These are phyloP conservation scores for Aspergillus costaricaensis DNA, from an alignment of 2,329 filamentous ascomycete genomes.

Conservation along the genomic window DNA sequence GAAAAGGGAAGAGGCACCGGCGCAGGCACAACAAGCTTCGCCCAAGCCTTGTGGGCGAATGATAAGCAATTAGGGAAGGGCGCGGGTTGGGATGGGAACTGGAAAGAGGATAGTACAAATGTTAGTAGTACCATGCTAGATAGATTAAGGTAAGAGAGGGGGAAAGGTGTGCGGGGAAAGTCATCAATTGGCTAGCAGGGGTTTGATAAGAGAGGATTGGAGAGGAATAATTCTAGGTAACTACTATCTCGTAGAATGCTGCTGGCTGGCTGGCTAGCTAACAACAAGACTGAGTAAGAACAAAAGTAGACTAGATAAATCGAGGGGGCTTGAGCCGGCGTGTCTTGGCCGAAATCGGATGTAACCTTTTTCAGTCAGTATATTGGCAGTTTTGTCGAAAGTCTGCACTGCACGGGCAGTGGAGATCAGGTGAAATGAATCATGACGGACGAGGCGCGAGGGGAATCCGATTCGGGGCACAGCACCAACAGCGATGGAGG, in stretches of 20 bases:
- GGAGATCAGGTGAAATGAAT: background rate
- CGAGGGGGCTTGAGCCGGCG: background rate
- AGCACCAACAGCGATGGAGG: background rate
- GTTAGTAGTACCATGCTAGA: background rate
- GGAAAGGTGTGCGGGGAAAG: background rate
- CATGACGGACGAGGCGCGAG: background rate
- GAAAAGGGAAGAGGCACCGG: background rate
- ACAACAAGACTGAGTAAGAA: too few relatives aligned
- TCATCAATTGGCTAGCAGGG: background rate
- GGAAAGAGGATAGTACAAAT: too few relatives aligned
- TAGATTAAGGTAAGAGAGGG: background rate
- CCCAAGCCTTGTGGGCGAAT: conserved; percentile 11
- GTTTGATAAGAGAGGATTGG: background rate
- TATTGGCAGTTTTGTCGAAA: too few relatives aligned
- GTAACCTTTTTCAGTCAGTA: background rate
- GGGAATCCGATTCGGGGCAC: background rate
- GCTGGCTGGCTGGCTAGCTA: too few relatives aligned
- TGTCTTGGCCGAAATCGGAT: conserved; percentile 1
- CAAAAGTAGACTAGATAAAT: too few relatives aligned
- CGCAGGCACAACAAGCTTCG: conserved; percentile 9
- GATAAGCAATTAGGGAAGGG: background rate
- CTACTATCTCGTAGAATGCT: background rate
- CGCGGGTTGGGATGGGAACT: too few relatives aligned
- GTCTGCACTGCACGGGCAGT: background rate
- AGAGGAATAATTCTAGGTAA: background rate